Evolutionary conservation across 192 early-diverging fungal genomes (phyloP), one percentile per base, ranked within the genome.

Genomic region (Coemansia sp.): DNA sequence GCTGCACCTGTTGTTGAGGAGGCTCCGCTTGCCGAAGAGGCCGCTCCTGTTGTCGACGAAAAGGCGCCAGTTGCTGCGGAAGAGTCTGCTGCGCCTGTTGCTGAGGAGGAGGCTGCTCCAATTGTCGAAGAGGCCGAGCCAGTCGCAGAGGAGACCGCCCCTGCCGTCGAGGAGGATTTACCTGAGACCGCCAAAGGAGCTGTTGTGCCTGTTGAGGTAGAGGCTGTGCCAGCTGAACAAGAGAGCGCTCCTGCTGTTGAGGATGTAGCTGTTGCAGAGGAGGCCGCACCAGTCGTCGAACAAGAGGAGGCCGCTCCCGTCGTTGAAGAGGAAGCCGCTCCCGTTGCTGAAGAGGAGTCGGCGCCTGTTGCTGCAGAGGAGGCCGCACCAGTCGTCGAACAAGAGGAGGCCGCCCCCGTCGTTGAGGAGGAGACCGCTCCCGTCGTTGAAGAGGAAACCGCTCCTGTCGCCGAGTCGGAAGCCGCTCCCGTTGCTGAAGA

Each of bases 251-350:
- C 39, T 38, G 66, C 17, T 2, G 55, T 11, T 14, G 38, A 26
- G 1, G 26, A 35, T 6, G 33, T 35, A 35, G 33, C 67, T 38
- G 59, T 40, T 47, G 42, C n/a, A 11, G 66, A 68, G 58, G 66
- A 68, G 17, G 82, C 58, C 33, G 75, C 33, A 17, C 9, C 59
- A 4, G 46, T 35, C 30, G 59, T 30, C 62, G 67, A 60, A 26
- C 10, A 47, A 47, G n/a, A 19, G 5, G 46, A 28, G 5, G 6
- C 66, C 3, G 65, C 26, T 4, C 66, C 66, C 17, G 21, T 28
- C 21, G 46, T 14, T 50, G 67, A 30, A 11, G 44, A 68, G 26
- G 68, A 23, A 40, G 7, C 33, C 6, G 44, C 60, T 16, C 60
- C 37, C 1, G 40, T 26, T 13, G 61, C 60, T 37, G 68, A 69